Evolutionary conservation across 768 basidiomycete species (phyloP).

Genomic region (Antrodiella citrinella): DNA sequence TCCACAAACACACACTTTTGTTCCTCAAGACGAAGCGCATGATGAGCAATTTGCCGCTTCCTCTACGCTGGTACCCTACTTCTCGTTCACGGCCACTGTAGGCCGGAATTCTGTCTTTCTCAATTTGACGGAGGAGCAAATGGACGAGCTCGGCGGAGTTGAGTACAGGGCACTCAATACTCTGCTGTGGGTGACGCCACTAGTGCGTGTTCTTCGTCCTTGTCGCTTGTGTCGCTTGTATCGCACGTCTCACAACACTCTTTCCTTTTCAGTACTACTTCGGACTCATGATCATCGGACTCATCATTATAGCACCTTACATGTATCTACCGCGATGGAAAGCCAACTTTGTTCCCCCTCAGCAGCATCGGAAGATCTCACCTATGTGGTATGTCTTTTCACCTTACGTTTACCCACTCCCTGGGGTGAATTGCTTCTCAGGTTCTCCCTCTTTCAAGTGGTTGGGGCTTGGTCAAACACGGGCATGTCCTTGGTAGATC

Average conservation of each 20-base stretch:
- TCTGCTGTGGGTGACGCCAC: constrained; percentile 68
- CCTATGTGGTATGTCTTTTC: constrained; percentile 29
- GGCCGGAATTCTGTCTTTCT: constrained; percentile 68
- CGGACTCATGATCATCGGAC: constrained; percentile 31
- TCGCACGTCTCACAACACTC: too few species aligned
- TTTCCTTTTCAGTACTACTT: constrained; percentile 34
- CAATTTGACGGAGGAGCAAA: constrained; percentile 62
- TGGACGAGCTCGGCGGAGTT: constrained; percentile 86
- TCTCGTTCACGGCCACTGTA: constrained; percentile 71
- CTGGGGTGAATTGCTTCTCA: constrained; percentile 7
- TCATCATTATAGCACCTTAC: constrained; percentile 41
- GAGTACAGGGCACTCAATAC: constrained; percentile 81
- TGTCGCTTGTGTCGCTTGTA: too few species aligned
- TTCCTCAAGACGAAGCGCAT: constrained; percentile 13
- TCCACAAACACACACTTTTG: constrained; percentile 53
- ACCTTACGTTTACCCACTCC: neutral
- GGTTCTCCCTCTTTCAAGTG: constrained; percentile 42
- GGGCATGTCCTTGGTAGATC: constrained; percentile 42
- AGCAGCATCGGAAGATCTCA: constrained; percentile 31
- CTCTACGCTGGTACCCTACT: constrained; percentile 56
- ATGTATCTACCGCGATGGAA: constrained; percentile 30
- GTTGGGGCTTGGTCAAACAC: constrained; percentile 44
- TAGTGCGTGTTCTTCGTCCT: constrained; percentile 47
- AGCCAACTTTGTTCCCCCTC: constrained; percentile 26
- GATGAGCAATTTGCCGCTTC: constrained; percentile 25